phyloP scores from a whole-genome alignment of 2,329 filamentous ascomycete genomes.

The Hortaea werneckii region DNA sequence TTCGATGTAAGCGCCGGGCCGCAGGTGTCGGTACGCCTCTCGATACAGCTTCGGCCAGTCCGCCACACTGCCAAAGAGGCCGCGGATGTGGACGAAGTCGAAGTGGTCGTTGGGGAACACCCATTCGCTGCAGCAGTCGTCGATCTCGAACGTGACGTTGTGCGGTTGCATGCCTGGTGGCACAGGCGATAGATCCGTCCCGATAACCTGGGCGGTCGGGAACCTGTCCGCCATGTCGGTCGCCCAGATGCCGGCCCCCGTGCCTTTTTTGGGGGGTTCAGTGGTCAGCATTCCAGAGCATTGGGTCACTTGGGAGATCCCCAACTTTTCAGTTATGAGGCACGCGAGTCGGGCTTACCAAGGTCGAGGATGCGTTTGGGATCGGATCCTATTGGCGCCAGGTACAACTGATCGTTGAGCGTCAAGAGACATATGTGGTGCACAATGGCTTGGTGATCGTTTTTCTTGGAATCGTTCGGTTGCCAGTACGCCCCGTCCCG shows the following conservation, averaged over 20 bases:
- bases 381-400: conserved; percentile 19
- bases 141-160: conserved; percentile 37
- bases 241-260: conserved; percentile 1
- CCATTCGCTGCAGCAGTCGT: conserved; percentile 33
- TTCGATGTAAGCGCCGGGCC: conserved; percentile 34
- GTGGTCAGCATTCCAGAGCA: neutral
- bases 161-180: conserved; percentile 22
- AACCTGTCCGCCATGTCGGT: conserved; percentile 26
- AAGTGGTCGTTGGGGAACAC: conserved; percentile 29
- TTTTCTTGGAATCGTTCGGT: conserved; percentile 28
- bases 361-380: conserved; percentile 33
- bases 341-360: conserved; percentile 20
- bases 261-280: neutral
- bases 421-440: conserved; percentile 33
- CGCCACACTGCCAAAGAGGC: conserved; percentile 30
- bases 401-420: conserved; percentile 20
- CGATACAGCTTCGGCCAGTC: conserved; percentile 34
- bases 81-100: conserved; percentile 33
- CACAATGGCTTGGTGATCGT: conserved; percentile 21
- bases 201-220: conserved; percentile 26
- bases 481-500: conserved; percentile 25
- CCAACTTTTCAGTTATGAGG: too few species aligned
- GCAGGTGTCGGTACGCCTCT: conserved; percentile 28
- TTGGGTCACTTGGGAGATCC: conserved; percentile 16
- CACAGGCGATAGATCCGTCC: conserved; percentile 29